These are phyloP conservation scores for Ophiostoma sp. DNA, from an alignment of 2,329 filamentous ascomycete species.

Conservation along the genomic window DNA sequence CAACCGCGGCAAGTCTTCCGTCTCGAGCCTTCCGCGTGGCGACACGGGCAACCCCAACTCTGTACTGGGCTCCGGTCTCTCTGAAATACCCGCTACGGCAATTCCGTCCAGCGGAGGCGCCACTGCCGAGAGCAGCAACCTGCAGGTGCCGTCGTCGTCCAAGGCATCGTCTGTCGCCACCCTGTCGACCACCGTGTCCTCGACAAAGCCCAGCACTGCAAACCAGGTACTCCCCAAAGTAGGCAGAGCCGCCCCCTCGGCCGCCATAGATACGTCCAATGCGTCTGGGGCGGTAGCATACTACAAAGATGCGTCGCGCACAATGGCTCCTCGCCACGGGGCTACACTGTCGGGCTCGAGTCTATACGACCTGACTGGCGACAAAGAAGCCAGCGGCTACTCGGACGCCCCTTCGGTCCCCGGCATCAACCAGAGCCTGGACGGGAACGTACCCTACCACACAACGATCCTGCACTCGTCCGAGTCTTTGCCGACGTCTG, in stretches of 20 bases:
- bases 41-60: slow-evolving; percentile 32
- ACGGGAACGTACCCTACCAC: slow-evolving; percentile 34
- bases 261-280: slow-evolving; percentile 43
- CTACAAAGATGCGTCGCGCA: slow-evolving; percentile 44
- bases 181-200: slow-evolving; percentile 40
- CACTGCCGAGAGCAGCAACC: slow-evolving; percentile 39
- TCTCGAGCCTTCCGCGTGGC: slow-evolving; percentile 29
- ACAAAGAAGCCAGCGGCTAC: slow-evolving; percentile 30
- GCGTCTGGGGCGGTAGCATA: slow-evolving; percentile 48
- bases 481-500: neutral
- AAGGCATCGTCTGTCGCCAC: slow-evolving; percentile 47
- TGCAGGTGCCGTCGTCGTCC: slow-evolving; percentile 39
- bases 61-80: slow-evolving; percentile 30
- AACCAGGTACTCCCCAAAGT: slow-evolving; percentile 42
- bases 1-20: slow-evolving; percentile 35
- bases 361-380: slow-evolving; percentile 36
- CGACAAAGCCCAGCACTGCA: slow-evolving; percentile 38
- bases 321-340: slow-evolving; percentile 29
- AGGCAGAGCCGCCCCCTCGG: slow-evolving; percentile 39
- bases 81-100: slow-evolving; percentile 36
- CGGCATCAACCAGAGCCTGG: slow-evolving; percentile 43
- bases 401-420: slow-evolving; percentile 33
- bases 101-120: slow-evolving; percentile 35
- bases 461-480: slow-evolving; percentile 26
- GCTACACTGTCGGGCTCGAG: slow-evolving; percentile 4